phyloP scores from a whole-genome alignment of 352 stramenopile species.

The Phytophthora fragariaefolia region DNA sequence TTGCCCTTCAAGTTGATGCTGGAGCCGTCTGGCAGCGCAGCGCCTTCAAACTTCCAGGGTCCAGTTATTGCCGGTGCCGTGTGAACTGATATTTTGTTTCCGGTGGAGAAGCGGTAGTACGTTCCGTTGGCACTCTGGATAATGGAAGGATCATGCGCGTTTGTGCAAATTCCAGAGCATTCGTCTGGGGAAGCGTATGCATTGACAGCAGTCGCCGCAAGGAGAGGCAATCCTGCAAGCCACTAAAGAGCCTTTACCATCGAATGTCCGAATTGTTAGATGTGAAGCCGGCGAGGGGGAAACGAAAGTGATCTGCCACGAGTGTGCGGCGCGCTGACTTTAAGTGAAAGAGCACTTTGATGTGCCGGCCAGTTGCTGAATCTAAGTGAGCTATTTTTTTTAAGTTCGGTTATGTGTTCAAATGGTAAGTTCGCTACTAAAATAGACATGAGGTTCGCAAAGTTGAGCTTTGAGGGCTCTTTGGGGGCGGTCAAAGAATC shows the following conservation, averaged over 20 bases:
- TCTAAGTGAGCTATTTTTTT: no score
- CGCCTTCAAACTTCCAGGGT: conserved; percentile 47
- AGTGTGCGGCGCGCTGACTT: no score
- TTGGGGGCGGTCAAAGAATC: no score
- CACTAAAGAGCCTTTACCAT: conserved; percentile 17
- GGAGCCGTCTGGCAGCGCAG: conserved; percentile 45
- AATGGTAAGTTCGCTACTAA: no score
- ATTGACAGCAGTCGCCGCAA: conserved; percentile 12
- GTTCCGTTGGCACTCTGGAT: conserved; percentile 44
- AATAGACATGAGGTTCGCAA: no score
- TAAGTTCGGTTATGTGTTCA: no score
- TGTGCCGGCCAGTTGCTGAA: no score
- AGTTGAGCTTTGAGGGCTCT: no score
- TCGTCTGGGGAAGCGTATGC: conserved; percentile 24
- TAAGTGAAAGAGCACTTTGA: no score
- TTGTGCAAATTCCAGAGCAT: conserved; percentile 32
- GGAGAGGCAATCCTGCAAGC: conserved; percentile 21
- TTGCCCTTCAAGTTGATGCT: conserved; percentile 49
- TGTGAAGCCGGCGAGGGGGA: no score
- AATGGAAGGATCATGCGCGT: conserved; percentile 51
- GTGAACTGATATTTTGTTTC: conserved; percentile 49
- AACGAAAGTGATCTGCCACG: no score
- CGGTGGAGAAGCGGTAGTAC: conserved; percentile 57
- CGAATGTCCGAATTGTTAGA: no score
- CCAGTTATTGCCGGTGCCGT: conserved; percentile 43